A percentile compares a stretch with the other conserved stretches of the same genome.
Evolutionary conservation across 2,329 filamentous ascomycete genomes (phyloP).

Genomic region (Aspergillus floridensis): DNA sequence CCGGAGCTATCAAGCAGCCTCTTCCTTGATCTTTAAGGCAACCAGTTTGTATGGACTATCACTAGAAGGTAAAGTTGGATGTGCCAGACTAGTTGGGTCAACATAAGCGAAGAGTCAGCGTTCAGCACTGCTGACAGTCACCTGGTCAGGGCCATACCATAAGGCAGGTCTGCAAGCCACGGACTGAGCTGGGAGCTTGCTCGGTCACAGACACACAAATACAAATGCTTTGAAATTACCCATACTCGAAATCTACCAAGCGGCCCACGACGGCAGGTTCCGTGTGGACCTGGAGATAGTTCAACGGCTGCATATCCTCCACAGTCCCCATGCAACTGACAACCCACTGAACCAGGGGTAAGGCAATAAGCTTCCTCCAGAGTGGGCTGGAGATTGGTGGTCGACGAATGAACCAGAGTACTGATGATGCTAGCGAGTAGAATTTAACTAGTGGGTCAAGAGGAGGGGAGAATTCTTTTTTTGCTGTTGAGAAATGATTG

Average conservation of each 20-base stretch:
- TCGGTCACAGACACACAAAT: not conserved
- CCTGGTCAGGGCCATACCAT: not conserved
- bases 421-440: not conserved
- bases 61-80: not conserved
- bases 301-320: not conserved
- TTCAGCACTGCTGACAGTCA: not conserved
- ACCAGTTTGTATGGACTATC: not conserved
- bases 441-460: not conserved
- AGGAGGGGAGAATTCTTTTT: not conserved
- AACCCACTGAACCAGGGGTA: not conserved
- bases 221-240: not conserved
- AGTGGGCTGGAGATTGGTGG: not conserved
- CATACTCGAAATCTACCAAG: constrained; percentile 1
- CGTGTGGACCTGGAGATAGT: constrained; percentile 5
- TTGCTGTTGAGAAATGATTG: not conserved
- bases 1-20: not conserved
- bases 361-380: not conserved
- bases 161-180: not conserved
- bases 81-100: not conserved
- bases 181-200: not conserved
- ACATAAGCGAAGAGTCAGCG: no score
- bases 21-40: not conserved
- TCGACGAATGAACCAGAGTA: not conserved
- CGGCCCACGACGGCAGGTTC: constrained; percentile 4
- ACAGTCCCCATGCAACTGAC: not conserved